Base-by-base conservation (phyloP, 2,329 filamentous ascomycete genomes). In the Fulvia fulva region DNA sequence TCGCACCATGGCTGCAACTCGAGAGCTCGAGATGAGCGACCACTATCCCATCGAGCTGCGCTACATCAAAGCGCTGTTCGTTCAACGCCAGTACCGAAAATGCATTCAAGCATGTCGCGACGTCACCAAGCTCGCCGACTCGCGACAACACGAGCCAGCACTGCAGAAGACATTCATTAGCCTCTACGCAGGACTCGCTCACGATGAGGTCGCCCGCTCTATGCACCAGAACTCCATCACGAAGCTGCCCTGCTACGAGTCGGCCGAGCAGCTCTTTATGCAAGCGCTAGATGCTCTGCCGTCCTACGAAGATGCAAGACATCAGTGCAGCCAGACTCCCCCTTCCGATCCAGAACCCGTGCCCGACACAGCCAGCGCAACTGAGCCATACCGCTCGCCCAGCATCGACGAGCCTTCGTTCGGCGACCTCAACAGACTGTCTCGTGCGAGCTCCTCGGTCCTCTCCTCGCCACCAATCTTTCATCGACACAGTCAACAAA, bases 101-200 rank as follows among this genome's bases (percentile, higher is more conserved):
- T 71, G 70, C 64, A 69, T 71, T 26, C 66, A 68, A 44, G 62
- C 63, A 47, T 70, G 71, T 57, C 64, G 64, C 57, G 59, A 67
- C 22, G 19, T 67, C n/a, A 61, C 71, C 21, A 58, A 59, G 45
- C 50, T 59, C 8, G 44, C 37, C 19, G 45, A 50, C 34, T 25
- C 50, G 7, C 50, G 46, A 28, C 45, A 53, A 9, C 51, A 61
- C 22, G 50, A 55, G 11, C n/a, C 52, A 1, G 65, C 65, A 2
- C 53, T 70, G 41, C 66, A 65, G 14, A 58, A 65, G 12, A 53
- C 63, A 5, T 80, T 75, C 63, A 71, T 81, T 41, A 71, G 73
- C 58, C 79, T 80, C 65, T 80, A 81, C 66, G 70, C 72, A 9
- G 80, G 74, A 2, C 68, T 78, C 9, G 77, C 73, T 25, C 76